Evolutionary conservation across 2,329 filamentous ascomycete genomes (phyloP).

Genomic region (Talaromyces rugulosus): DNA sequence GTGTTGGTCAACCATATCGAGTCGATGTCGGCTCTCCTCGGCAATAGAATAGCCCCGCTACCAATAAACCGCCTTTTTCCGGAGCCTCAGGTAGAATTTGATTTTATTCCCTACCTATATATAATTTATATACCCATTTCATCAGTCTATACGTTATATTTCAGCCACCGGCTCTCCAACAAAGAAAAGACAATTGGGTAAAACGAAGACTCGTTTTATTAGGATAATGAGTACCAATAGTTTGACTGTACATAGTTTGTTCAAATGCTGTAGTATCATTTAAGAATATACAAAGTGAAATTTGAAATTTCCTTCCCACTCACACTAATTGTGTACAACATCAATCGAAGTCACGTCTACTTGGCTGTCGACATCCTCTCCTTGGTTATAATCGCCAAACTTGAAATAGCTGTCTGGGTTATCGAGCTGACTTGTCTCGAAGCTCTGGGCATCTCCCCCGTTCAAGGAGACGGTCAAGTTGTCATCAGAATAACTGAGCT

Average conservation of each 20-base stretch:
- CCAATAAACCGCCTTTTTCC: background rate
- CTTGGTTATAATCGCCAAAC: slow-evolving; percentile 38
- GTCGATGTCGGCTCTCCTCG: background rate
- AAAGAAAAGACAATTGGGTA: too few relatives aligned
- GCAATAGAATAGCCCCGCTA: background rate
- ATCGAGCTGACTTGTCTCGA: slow-evolving; percentile 26
- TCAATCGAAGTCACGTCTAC: slow-evolving; percentile 15
- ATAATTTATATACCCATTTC: background rate
- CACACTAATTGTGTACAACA: background rate
- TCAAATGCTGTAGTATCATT: background rate
- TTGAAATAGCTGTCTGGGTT: slow-evolving; percentile 36
- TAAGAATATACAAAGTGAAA: background rate
- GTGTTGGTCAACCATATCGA: background rate
- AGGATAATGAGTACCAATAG: background rate
- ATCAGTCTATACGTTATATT: background rate
- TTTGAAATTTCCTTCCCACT: background rate
- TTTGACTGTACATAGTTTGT: background rate
- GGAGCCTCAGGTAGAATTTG: background rate
- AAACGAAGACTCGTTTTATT: background rate
- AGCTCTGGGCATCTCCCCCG: slow-evolving; percentile 18
- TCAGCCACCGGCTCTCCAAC: background rate
- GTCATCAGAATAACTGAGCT: slow-evolving; percentile 33
- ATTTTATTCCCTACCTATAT: background rate
- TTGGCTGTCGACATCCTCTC: slow-evolving; percentile 19
- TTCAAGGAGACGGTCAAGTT: slow-evolving; percentile 31